Percentiles rank a stretch among this genome's conserved stretches.
Conservation (phyloP, 1,284 basidiomycete genomes). For the Anthracocystis walkeri region DNA sequence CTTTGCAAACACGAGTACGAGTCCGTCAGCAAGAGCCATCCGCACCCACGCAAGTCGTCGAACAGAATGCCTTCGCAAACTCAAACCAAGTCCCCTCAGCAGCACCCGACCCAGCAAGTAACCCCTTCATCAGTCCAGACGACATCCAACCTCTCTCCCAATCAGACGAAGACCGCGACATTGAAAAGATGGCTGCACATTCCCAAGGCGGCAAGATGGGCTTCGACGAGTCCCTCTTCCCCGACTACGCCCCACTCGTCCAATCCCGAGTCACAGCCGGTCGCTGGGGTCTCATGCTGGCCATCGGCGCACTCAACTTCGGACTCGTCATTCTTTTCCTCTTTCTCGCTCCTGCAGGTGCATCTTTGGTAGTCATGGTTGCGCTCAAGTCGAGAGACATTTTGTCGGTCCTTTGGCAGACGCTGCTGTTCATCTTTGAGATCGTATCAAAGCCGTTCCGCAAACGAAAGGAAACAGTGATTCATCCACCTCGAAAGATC, state of each 20-base stretch:
- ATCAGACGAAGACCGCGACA: conserved; percentile 13
- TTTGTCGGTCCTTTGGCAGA: conserved; percentile 38
- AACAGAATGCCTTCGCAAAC: conserved; percentile 17
- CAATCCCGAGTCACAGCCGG: conserved; percentile 28
- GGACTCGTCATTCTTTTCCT: conserved; percentile 29
- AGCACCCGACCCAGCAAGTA: neutral
- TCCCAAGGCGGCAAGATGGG: conserved; percentile 2
- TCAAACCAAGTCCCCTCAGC: neutral
- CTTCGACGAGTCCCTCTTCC: conserved; percentile 22
- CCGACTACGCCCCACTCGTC: conserved; percentile 31
- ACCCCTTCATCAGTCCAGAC: conserved; percentile 8
- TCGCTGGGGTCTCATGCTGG: conserved; percentile 25
- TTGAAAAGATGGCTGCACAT: conserved; percentile 13
- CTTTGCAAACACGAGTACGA: conserved; percentile 5
- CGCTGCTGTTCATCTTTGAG: conserved; percentile 15
- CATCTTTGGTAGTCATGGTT: conserved; percentile 27
- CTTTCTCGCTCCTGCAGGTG: conserved; percentile 21
- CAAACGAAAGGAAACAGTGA: conserved; percentile 11
- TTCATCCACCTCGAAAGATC: conserved; percentile 38
- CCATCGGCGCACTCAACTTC: conserved; percentile 30
- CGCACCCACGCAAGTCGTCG: conserved; percentile 9
- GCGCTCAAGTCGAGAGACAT: conserved; percentile 38
- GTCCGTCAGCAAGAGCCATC: neutral
- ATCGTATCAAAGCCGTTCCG: conserved; percentile 14
- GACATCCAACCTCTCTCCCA: conserved; percentile 6